Base-by-base conservation (phyloP, 2,329 filamentous ascomycete species). In the Pseudogymnoascus sp. region DNA sequence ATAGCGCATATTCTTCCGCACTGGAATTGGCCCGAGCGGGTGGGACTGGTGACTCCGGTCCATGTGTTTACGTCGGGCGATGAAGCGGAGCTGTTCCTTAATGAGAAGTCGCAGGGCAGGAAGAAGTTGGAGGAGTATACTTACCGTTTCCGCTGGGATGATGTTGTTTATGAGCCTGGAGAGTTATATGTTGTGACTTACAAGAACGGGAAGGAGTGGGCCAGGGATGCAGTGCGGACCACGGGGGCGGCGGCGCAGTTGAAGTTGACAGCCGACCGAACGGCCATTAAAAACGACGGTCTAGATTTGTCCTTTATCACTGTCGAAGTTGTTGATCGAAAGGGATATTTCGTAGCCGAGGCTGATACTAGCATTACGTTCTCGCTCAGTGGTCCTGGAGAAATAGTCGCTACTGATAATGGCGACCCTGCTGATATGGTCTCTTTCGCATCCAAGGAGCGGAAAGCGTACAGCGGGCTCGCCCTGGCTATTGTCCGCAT, bases 1-100 rank as follows among this genome's bases (percentile, higher is more conserved):
- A 76, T 78, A 69, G 81, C 79, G 3, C 80, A 83, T 66, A 78
- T 84, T 14, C 74, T 83, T 0, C 81, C 81, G 2, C 81, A 83
- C 67, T 84, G 81, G 81, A 82, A 74, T n/a, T 84, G 80, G 80
- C 77, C 79, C 0, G 76, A 78, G 11, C 72, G 80, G 0, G 73
- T 74, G 0, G 78, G 79, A 1, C 64, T 76, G 62, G 72, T 77
- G 0, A 83, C 81, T 2, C 81, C 81, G 0, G 80, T 83, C 0
- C 81, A 84, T 65, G 80, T 82, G 0, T 83, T 81, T 65, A 75
- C 79, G 0, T 72, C 77, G 0, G 81, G 72, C 2, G 79, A 83
- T 65, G 79, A 81, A 65, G 81, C 80, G 2, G 81, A 83, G 71
- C 69, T 83, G 1, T 83, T 83, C 64, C 66, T 83, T 7, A 83